These are phyloP conservation scores for Gloeostereum incarnatum DNA, from an alignment of 768 basidiomycete species.

Conservation along the genomic window DNA sequence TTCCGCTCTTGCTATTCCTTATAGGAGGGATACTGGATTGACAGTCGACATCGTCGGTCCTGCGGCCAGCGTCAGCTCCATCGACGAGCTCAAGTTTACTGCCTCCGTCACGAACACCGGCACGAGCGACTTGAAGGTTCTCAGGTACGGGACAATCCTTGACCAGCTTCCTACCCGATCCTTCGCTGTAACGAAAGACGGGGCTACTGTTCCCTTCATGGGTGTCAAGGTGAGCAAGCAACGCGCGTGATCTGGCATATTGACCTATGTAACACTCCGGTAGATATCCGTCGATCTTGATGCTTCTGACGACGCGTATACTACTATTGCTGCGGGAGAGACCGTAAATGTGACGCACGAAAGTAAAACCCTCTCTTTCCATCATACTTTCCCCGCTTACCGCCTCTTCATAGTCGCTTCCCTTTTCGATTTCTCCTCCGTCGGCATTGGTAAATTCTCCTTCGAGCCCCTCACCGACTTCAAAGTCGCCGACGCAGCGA, in stretches of 20 bases:
- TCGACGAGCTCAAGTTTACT: constrained; percentile 29
- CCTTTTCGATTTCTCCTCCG: constrained; percentile 31
- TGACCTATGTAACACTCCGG: not conserved
- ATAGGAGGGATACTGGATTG: constrained; percentile 20
- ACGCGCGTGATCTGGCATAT: not conserved
- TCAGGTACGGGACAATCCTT: constrained; percentile 38
- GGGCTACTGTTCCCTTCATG: constrained; percentile 26
- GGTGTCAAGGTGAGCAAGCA: constrained; percentile 27
- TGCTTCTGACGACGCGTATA: constrained; percentile 28
- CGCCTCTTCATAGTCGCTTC: too few species aligned
- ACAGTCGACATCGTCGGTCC: constrained; percentile 20
- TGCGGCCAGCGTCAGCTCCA: constrained; percentile 21
- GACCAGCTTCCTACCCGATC: constrained; percentile 33
- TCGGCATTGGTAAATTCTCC: constrained; percentile 27
- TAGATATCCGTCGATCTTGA: constrained; percentile 26
- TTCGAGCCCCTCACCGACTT: constrained; percentile 31
- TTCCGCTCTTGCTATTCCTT: constrained; percentile 19
- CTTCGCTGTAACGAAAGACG: constrained; percentile 32
- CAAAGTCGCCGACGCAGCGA: constrained; percentile 15
- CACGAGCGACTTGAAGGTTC: constrained; percentile 26
- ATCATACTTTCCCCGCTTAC: not conserved
- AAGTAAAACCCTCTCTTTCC: constrained; percentile 11
- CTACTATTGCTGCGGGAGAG: constrained; percentile 27
- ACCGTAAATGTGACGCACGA: constrained; percentile 27
- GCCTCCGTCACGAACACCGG: constrained; percentile 33